Conservation (phyloP, 163 green algal genomes). For the Scenedesmus sp. region DNA sequence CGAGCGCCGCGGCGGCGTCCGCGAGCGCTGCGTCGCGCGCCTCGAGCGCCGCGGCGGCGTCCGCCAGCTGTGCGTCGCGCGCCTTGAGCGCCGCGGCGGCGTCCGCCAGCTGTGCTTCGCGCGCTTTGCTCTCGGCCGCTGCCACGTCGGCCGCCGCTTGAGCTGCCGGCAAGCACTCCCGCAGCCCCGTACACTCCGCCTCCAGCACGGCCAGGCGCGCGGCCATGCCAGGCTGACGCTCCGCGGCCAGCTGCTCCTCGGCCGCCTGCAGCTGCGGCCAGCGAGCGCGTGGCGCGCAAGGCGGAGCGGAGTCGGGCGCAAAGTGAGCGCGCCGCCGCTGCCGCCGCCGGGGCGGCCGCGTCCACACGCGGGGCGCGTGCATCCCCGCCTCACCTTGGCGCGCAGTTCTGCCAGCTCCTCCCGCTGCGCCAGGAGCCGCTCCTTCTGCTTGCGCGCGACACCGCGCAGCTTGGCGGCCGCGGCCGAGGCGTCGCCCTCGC, state of each 20-base stretch:
- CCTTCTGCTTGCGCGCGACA: constrained; percentile 41
- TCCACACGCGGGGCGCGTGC: too few species aligned
- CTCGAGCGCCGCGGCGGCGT: constrained; percentile 8
- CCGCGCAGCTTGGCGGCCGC: constrained; percentile 12
- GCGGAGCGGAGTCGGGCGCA: too few species aligned
- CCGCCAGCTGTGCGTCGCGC: background rate
- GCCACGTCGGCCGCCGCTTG: too few species aligned
- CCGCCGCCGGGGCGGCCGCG: background rate
- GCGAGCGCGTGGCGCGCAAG: background rate
- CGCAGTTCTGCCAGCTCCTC: constrained; percentile 11
- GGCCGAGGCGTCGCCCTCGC: constrained; percentile 3
- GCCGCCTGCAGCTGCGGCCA: constrained; percentile 1
- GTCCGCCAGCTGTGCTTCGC: background rate
- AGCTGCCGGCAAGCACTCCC: too few species aligned
- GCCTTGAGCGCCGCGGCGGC: background rate
- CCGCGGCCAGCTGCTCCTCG: constrained; percentile 7
- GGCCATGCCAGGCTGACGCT: background rate
- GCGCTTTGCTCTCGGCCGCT: background rate
- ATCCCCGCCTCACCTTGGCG: constrained; percentile 16
- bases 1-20: background rate
- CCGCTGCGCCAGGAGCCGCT: constrained; percentile 30
- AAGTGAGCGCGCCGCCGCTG: too few species aligned
- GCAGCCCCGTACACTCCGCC: background rate
- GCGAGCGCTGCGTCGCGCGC: background rate
- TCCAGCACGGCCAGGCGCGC: background rate